phyloP scores from a whole-genome alignment of 768 basidiomycete genomes.

The Rhodosporidiobolus odoratus region DNA sequence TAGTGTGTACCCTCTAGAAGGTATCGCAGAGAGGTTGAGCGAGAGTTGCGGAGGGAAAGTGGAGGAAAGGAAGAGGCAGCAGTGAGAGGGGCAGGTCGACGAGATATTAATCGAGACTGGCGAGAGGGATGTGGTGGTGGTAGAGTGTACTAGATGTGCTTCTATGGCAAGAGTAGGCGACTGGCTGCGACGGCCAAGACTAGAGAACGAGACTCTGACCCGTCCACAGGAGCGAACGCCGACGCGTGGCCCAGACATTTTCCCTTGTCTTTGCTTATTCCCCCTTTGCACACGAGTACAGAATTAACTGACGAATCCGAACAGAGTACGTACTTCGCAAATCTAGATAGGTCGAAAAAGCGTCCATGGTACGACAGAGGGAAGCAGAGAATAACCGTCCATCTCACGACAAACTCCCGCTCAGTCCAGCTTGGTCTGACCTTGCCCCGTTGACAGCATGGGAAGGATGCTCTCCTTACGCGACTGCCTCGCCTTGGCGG shows the following conservation, averaged over 20 bases:
- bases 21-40: not conserved
- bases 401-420: not conserved
- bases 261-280: not conserved
- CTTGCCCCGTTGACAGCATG: not conserved
- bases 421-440: constrained; percentile 21
- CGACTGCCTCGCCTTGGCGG: constrained; percentile 19
- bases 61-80: not conserved
- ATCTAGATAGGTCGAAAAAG: no score
- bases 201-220: no score
- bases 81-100: not conserved
- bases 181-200: no score
- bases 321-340: no score
- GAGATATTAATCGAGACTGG: not conserved
- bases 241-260: no score
- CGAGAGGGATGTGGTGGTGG: not conserved
- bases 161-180: no score
- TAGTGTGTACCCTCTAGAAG: not conserved
- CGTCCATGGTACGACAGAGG: not conserved
- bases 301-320: no score
- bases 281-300: no score
- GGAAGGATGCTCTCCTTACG: constrained; percentile 24
- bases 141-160: not conserved
- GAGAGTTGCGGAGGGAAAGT: not conserved
- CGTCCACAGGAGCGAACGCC: no score
- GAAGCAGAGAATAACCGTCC: no score